A percentile compares a stretch with the other conserved stretches of the same genome.
These are phyloP conservation scores for Aspergillus nomiae DNA, from an alignment of 2,329 filamentous ascomycete species.

Conservation along the genomic window DNA sequence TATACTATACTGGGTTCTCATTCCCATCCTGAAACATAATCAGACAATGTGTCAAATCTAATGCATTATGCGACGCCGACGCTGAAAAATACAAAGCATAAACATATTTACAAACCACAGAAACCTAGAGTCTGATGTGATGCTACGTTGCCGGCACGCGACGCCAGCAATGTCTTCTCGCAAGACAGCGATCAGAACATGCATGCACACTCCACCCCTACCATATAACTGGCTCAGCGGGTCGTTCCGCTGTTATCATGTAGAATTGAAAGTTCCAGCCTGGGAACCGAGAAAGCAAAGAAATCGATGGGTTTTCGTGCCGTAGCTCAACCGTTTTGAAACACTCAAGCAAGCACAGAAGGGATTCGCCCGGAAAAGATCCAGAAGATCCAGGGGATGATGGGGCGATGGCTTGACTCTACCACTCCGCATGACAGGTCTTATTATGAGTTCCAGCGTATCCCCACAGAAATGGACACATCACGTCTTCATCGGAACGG, in stretches of 20 bases:
- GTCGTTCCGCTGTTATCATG: constrained; percentile 3
- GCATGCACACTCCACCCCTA: constrained; percentile 2
- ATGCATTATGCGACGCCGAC: constrained; percentile 21
- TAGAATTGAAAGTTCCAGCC: constrained; percentile 21
- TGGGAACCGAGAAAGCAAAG: constrained; percentile 17
- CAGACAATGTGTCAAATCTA: constrained; percentile 8
- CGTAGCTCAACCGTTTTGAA: not conserved
- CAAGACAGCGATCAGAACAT: constrained; percentile 6
- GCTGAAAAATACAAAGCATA: constrained; percentile 21
- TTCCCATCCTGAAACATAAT: not conserved
- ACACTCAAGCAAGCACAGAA: not conserved
- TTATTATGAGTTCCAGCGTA: not conserved
- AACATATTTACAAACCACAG: constrained; percentile 9
- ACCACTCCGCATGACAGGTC: not conserved
- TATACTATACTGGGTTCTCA: constrained; percentile 2
- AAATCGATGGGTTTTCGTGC: not conserved
- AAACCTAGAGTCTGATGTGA: not conserved
- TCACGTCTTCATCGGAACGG: constrained; percentile 12
- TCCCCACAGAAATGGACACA: not conserved
- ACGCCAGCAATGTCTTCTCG: not conserved
- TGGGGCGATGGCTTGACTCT: not conserved
- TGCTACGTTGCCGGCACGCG: not conserved
- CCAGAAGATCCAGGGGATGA: not conserved
- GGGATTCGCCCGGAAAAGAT: not conserved
- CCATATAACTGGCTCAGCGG: not conserved